phyloP scores from a whole-genome alignment of 2,329 filamentous ascomycete species.

The Bertia moriformis region DNA sequence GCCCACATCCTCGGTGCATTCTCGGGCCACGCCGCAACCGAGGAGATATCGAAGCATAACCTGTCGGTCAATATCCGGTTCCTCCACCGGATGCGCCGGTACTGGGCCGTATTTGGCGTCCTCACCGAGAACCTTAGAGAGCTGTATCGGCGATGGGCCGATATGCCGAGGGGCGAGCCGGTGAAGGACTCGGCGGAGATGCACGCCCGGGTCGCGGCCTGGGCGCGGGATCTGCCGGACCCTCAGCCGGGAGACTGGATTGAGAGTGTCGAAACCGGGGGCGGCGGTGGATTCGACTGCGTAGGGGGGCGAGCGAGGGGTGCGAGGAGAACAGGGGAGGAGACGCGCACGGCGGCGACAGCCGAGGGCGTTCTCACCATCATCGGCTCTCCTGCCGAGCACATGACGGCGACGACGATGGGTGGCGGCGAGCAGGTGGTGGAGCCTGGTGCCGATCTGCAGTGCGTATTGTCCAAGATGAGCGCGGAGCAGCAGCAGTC shows the following conservation, averaged over 20 bases:
- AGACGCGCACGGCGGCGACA: too few species aligned
- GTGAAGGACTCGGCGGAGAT: slow-evolving; percentile 32
- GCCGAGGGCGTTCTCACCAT: too few species aligned
- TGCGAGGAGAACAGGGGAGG: slow-evolving; percentile 13
- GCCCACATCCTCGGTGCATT: slow-evolving; percentile 91
- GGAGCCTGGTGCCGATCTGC: too few species aligned
- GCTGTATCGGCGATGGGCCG: slow-evolving; percentile 62
- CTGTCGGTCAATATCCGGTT: slow-evolving; percentile 80
- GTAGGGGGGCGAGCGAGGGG: slow-evolving; percentile 69
- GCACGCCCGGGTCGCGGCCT: neutral
- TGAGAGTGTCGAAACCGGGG: slow-evolving; percentile 96
- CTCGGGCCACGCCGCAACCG: slow-evolving; percentile 64
- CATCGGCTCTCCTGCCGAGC: too few species aligned
- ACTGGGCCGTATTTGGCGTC: slow-evolving; percentile 97
- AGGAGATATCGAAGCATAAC: slow-evolving; percentile 68
- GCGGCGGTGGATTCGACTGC: slow-evolving; percentile 71
- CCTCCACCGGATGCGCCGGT: slow-evolving; percentile 84
- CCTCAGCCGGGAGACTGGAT: slow-evolving; percentile 84
- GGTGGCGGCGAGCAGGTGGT: neutral
- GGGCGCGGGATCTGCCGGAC: slow-evolving; percentile 25
- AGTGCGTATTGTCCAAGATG: too few species aligned
- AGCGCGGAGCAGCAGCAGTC: neutral
- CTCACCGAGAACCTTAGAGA: slow-evolving; percentile 87
- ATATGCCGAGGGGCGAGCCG: slow-evolving; percentile 58
- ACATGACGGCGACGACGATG: neutral